Base-by-base conservation (phyloP, 1,284 basidiomycete species). In the Coriolopsis trogii region DNA sequence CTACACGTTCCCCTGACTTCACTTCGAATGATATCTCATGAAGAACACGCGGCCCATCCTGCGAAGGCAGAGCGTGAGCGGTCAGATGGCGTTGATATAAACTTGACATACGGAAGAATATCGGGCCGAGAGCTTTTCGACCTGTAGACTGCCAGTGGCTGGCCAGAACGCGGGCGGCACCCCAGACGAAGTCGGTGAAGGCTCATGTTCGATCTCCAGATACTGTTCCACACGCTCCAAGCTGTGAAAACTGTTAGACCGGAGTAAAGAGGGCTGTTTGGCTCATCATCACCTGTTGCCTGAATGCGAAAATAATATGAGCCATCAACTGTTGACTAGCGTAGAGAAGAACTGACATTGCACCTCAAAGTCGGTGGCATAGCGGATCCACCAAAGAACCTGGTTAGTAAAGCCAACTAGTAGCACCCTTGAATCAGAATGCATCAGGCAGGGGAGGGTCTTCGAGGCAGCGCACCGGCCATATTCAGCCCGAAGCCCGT, bases 101-200 rank as follows among this genome's bases (percentile, higher is more conserved):
- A n/a, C n/a, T 18, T 18, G 16, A 15, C 33, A 8, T 36, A 36
- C 33, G 16, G 33, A n/a, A 8, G 81, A 79, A 58, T 84, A 86
- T 18, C 74, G 72, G 18, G 82, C 82, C 15, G 73, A 77, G 18
- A 84, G 67, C 20, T 75, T 75, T 55, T 89, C 80, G 0, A 89
- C 83, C 4, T 70, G 67, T 21, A 91, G 69, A 28, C 80, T 74
- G 6, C 89, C 89, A 25, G 81, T 85, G 1, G 84, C 75, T 0
- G 89, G 89, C 89, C 89, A 91, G 51, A 85, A 81, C 0, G 88
- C 89, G 4, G 89, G 86, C 18, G 89, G 88, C 38, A 75, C 70
- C 10, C 82, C 81, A 7, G 67, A 60, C 20, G 70, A 62, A 0
- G 74, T 75, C 1, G 78, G 62, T 46, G 74, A 70, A 2, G 80